Percentiles rank a stretch among this genome's conserved stretches.
Evolutionary conservation across 768 basidiomycete genomes (phyloP).

Genomic region (Russula vinacea): DNA sequence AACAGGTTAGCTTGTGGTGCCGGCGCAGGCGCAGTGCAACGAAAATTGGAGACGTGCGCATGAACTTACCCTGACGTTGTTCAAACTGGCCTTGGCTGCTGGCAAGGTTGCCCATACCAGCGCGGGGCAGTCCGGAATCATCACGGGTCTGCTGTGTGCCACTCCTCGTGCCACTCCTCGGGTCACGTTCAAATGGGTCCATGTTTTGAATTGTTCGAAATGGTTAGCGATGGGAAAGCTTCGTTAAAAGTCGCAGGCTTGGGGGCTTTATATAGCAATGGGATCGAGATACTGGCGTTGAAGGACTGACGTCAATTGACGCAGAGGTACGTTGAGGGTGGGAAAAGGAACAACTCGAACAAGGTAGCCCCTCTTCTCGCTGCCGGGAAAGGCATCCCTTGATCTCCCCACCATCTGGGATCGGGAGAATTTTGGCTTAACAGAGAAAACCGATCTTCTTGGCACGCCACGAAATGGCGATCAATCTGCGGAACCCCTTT

Average conservation of each 20-base stretch:
- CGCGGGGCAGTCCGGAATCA: neutral
- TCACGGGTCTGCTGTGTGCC: neutral
- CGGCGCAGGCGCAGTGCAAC: too few relatives aligned
- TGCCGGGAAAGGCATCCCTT: neutral
- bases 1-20: too few relatives aligned
- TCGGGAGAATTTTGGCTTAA: neutral
- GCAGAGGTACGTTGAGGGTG: neutral
- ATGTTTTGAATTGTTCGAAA: neutral
- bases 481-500: neutral
- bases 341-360: neutral
- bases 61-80: neutral
- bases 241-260: neutral
- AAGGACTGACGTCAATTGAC: conserved; percentile 11
- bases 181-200: conserved; percentile 4
- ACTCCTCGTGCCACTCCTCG: conserved; percentile 8
- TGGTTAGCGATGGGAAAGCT: neutral
- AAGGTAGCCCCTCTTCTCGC: neutral
- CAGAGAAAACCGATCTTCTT: too few relatives aligned
- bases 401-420: neutral
- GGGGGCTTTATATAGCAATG: conserved; percentile 2
- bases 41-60: neutral
- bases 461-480: neutral
- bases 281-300: conserved; percentile 4
- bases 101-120: neutral
- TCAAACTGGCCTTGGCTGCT: conserved; percentile 19